Percentiles rank a stretch among this genome's conserved stretches.
These are phyloP conservation scores for Podospora bellae-mahoneyi DNA, from an alignment of 495 filamentous ascomycete genomes.

Conservation along the genomic window DNA sequence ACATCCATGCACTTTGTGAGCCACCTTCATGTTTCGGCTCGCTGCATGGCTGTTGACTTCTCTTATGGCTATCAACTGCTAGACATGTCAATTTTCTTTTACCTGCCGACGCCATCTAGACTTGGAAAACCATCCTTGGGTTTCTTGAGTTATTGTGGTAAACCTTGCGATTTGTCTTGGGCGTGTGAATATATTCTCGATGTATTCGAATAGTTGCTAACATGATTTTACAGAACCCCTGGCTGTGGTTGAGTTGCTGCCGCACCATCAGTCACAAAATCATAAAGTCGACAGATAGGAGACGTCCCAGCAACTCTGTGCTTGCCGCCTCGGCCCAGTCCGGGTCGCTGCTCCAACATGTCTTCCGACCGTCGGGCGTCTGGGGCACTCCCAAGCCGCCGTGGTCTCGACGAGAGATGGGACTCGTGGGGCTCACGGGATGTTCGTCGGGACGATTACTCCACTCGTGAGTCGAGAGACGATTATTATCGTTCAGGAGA, in stretches of 20 bases:
- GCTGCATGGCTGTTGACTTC: no score
- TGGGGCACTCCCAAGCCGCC: background rate
- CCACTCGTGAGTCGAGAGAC: background rate
- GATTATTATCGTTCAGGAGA: background rate
- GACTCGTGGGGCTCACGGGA: background rate
- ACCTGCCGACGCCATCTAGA: no score
- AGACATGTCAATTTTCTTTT: no score
- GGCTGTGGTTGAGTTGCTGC: background rate
- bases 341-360: background rate
- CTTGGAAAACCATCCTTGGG: no score
- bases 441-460: background rate
- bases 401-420: background rate
- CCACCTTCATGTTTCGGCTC: no score
- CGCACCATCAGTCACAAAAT: background rate
- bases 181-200: background rate
- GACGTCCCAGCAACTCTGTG: background rate
- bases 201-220: background rate
- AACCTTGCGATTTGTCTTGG: background rate
- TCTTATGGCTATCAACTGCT: no score
- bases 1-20: no score
- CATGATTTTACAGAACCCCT: background rate
- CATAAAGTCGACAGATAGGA: no score
- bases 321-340: background rate
- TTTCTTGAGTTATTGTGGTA: background rate
- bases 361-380: background rate